Base-by-base conservation (phyloP, 2,329 filamentous ascomycete genomes). In the Fusarium caatingaense region DNA sequence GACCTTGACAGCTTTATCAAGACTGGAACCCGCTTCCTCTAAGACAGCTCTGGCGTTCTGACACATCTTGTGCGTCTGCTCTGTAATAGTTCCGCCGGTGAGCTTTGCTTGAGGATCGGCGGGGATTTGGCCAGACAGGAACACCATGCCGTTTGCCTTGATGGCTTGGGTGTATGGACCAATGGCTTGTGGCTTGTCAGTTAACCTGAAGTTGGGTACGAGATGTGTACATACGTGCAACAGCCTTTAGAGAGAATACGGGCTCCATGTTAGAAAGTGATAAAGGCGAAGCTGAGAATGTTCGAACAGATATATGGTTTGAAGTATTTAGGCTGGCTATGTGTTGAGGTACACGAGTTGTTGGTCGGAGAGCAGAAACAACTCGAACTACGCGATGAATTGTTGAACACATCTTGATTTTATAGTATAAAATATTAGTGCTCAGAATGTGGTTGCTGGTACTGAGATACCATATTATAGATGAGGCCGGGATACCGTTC, bases 101-200 rank as follows among this genome's bases (percentile, higher is more conserved):
- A 91, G 82, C 59, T 30, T 86, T 85, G 61, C 87, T 88, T 8
- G 78, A 71, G 82, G 81, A 75, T 91, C 87, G 61, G 87, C 88
- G 55, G 90, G 89, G 66, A 93, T 90, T 71, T 91, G 88, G 62
- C 91, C 91, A 0, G 90, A 92, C 73, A 91, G 85, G 80, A 88
- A 93, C n/a, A 93, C 85, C 64, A 89, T 84, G 58, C 87, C 65
- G 40, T 71, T 72, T 25, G 71, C 68, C 23, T 73, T 73, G 46
- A 73, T 62, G 9, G 71, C 71, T 30, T 72, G 71, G 4, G 68
- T 67, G 10, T 63, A 70, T 20, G 60, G 60, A 8, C 66, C 64
- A 20, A 68, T 60, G 5, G 64, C 65, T 68, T n/a, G 7, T 13
- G 8, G 23, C 21, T 18, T 25, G 9, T 64, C 20, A 63, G 23